These are phyloP conservation scores for Colletotrichum salicis DNA, from an alignment of 2,329 filamentous ascomycete species.

Conservation along the genomic window DNA sequence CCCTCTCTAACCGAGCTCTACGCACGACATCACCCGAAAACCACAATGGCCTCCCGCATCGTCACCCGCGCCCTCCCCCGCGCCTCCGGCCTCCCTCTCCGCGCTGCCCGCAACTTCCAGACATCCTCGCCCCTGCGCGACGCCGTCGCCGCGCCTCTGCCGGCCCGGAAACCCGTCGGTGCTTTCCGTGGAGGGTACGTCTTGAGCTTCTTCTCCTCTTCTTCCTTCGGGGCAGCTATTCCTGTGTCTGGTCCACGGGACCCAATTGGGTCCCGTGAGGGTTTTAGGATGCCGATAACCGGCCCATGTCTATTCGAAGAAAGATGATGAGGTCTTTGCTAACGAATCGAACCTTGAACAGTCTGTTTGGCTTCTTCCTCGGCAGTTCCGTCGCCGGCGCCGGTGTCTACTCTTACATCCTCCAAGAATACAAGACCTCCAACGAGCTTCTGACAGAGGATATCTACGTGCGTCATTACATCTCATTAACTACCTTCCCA, in stretches of 20 bases:
- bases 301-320: too few species aligned
- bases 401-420: constrained; percentile 89
- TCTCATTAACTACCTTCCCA: constrained; percentile 44
- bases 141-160: constrained; percentile 59
- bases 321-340: background rate
- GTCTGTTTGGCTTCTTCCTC: constrained; percentile 90
- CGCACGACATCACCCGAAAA: constrained; percentile 1
- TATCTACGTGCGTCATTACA: constrained; percentile 82
- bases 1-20: constrained; percentile 6
- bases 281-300: background rate
- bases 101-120: constrained; percentile 57
- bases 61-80: constrained; percentile 50
- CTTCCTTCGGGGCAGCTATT: background rate
- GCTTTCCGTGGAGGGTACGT: constrained; percentile 71
- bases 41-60: constrained; percentile 59
- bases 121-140: constrained; percentile 57
- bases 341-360: constrained; percentile 48
- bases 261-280: constrained; percentile 12
- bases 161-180: constrained; percentile 68
- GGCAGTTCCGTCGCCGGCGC: constrained; percentile 83
- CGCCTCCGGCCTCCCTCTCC: constrained; percentile 42
- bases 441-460: constrained; percentile 95
- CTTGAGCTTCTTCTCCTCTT: background rate
- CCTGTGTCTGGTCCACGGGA: background rate
- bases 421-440: constrained; percentile 92